Percentiles rank a stretch among this genome's conserved stretches.
These are phyloP conservation scores for Arthrobotrys iridis DNA, from an alignment of 2,329 filamentous ascomycete species.

Conservation along the genomic window DNA sequence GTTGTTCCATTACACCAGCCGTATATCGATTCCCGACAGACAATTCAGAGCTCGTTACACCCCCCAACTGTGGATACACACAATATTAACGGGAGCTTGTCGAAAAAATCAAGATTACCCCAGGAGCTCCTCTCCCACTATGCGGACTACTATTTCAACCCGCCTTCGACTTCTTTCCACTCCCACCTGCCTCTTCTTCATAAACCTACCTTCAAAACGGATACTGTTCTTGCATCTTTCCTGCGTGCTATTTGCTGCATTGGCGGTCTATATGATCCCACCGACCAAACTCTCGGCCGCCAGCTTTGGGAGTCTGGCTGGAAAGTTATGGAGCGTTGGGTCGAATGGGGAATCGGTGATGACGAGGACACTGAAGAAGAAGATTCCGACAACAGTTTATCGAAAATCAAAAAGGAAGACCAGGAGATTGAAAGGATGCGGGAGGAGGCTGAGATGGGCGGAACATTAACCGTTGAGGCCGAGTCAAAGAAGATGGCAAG, in stretches of 20 bases:
- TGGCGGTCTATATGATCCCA: constrained; percentile 57
- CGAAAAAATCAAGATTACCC: constrained; percentile 51
- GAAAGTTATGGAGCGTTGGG: constrained; percentile 58
- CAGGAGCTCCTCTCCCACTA: constrained; percentile 57
- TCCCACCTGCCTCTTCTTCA: constrained; percentile 57
- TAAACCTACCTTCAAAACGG: constrained; percentile 57
- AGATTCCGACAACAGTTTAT: constrained; percentile 38
- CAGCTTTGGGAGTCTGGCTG: constrained; percentile 58
- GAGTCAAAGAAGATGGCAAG: constrained; percentile 49
- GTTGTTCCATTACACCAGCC: neutral
- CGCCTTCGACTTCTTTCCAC: constrained; percentile 56
- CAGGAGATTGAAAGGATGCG: constrained; percentile 39
- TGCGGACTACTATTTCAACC: constrained; percentile 58
- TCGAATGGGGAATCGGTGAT: constrained; percentile 56
- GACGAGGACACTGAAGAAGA: constrained; percentile 55
- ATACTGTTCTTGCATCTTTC: constrained; percentile 57
- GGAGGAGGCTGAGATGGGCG: constrained; percentile 41
- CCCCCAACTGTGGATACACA: too few relatives aligned
- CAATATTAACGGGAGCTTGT: neutral
- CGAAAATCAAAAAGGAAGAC: constrained; percentile 48
- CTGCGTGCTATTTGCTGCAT: constrained; percentile 57
- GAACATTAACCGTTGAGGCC: constrained; percentile 39
- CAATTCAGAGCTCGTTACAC: too few relatives aligned
- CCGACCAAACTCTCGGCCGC: constrained; percentile 56
- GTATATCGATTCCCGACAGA: too few relatives aligned